These are phyloP conservation scores for Starmerella bacillaris DNA, from an alignment of 805 yeast species.

Conservation along the genomic window DNA sequence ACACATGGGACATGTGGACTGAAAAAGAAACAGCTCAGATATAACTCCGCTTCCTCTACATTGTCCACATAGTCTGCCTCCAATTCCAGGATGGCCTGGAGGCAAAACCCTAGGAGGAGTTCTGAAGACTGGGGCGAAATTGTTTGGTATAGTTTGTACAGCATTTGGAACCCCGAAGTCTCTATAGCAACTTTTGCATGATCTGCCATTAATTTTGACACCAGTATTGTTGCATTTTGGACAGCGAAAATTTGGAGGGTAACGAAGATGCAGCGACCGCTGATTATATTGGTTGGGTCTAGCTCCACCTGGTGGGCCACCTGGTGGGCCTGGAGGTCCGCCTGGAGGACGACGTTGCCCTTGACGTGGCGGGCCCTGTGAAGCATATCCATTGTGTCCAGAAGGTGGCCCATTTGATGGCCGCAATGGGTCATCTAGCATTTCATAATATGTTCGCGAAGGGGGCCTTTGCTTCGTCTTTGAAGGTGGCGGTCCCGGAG, in stretches of 20 bases:
- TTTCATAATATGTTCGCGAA: not conserved
- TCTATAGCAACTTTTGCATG: slow-evolving; percentile 55
- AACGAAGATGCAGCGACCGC: slow-evolving; percentile 22
- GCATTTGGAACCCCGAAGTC: slow-evolving; percentile 24
- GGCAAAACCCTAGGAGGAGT: slow-evolving; percentile 26
- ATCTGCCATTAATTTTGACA: slow-evolving; percentile 33
- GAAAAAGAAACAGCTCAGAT: slow-evolving; percentile 38
- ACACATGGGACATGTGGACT: slow-evolving; percentile 46
- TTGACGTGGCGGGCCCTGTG: too few relatives aligned
- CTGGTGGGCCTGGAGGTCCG: not conserved
- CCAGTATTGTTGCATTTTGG: slow-evolving; percentile 61
- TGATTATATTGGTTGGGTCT: too few relatives aligned
- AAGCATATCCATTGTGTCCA: not conserved
- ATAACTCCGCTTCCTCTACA: slow-evolving; percentile 50
- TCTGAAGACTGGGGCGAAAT: slow-evolving; percentile 19
- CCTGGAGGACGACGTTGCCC: not conserved
- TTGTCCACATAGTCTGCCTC: slow-evolving; percentile 55
- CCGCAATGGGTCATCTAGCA: not conserved
- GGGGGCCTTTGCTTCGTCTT: not conserved
- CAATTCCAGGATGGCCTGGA: slow-evolving; percentile 65
- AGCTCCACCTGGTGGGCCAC: not conserved
- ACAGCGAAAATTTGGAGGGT: slow-evolving; percentile 45
- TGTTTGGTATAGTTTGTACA: slow-evolving; percentile 12
- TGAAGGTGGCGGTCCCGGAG: slow-evolving; percentile 6
- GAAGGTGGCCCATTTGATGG: not conserved